phyloP scores from a whole-genome alignment of 2,329 filamentous ascomycete genomes.

The Karstenula rhodostoma region DNA sequence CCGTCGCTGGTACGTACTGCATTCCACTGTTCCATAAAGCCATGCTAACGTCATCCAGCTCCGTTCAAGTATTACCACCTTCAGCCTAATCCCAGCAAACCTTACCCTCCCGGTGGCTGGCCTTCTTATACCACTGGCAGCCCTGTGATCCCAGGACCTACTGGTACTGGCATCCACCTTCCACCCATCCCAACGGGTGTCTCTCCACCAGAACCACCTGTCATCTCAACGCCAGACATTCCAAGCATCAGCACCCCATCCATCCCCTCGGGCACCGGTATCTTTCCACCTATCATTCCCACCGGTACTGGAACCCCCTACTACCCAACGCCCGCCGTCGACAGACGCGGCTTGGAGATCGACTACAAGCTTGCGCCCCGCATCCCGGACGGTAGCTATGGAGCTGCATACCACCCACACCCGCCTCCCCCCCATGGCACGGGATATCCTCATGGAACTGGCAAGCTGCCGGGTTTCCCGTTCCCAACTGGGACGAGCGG shows the following conservation, averaged over 20 bases:
- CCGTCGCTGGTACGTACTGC: constrained; percentile 25
- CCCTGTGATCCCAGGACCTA: not conserved
- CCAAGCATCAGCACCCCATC: not conserved
- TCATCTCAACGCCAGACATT: not conserved
- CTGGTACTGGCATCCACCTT: not conserved
- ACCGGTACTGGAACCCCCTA: not conserved
- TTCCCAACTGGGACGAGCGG: not conserved
- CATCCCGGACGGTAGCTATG: not conserved
- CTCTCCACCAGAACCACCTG: not conserved
- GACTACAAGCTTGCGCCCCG: constrained; percentile 19
- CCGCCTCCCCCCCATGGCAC: not conserved
- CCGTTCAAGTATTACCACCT: constrained; percentile 7
- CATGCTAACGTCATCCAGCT: constrained; percentile 18
- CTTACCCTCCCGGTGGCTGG: constrained; percentile 1
- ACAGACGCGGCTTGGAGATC: constrained; percentile 14
- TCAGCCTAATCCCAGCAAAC: not conserved
- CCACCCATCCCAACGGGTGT: not conserved
- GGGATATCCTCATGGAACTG: not conserved
- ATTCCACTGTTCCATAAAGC: not conserved
- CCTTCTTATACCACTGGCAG: not conserved
- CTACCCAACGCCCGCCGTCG: not conserved
- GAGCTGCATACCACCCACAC: not conserved
- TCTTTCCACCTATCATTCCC: not conserved
- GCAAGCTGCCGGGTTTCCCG: not conserved
- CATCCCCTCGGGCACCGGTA: not conserved